Percentiles rank a stretch among this genome's conserved stretches.
Conservation (phyloP, 345 rosid genomes). For the Linum tenue region DNA sequence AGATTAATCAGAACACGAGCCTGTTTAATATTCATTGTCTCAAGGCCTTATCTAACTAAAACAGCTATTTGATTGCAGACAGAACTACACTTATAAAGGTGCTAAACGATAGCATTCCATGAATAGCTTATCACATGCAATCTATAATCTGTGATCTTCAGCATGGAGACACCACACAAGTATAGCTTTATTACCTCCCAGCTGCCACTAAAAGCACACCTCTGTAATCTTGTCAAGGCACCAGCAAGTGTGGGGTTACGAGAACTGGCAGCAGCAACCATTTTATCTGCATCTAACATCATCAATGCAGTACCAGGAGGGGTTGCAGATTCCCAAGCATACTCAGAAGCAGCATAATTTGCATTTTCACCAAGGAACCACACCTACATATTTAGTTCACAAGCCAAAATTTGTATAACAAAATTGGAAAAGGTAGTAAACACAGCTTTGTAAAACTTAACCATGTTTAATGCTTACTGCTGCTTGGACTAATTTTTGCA, state of each 20-base stretch:
- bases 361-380: conserved; percentile 99
- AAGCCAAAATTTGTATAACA: conserved; percentile 4
- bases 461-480: conserved; percentile 50
- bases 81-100: neutral
- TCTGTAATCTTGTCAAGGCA: conserved; percentile 95
- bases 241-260: conserved; percentile 98
- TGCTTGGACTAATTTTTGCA: conserved; percentile 96
- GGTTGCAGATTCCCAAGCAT: conserved; percentile 99
- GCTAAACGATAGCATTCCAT: too few species aligned
- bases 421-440: neutral
- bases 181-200: conserved; percentile 77
- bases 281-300: conserved; percentile 99
- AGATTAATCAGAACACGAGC: neutral
- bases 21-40: neutral
- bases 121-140: neutral
- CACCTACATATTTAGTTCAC: conserved; percentile 42
- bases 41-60: neutral
- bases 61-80: neutral
- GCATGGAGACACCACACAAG: neutral
- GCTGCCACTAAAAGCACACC: conserved; percentile 99
- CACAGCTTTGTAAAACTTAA: neutral
- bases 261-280: conserved; percentile 99
- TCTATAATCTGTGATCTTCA: neutral
- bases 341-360: conserved; percentile 98
- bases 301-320: conserved; percentile 99